phyloP scores from a whole-genome alignment of 2,329 filamentous ascomycete genomes.

The Pseudofabraea citricarpa region DNA sequence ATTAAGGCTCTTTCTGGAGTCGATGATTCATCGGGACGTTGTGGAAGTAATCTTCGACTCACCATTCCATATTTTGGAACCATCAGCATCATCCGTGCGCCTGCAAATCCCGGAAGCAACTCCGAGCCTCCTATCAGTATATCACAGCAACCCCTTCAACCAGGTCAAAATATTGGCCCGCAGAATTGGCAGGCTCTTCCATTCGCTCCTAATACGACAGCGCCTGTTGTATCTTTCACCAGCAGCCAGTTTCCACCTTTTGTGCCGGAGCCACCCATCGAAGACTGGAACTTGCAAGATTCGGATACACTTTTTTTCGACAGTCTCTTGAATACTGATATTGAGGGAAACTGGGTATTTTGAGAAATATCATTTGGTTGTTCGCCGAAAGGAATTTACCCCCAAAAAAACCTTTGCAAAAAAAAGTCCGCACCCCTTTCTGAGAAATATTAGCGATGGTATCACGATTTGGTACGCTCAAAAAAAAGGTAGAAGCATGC shows the following conservation, averaged over 20 bases:
- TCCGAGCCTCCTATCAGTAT: constrained; percentile 10
- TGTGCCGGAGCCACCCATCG: constrained; percentile 4
- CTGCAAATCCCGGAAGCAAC: not conserved
- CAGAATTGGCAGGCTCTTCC: not conserved
- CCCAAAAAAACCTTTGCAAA: too few relatives aligned
- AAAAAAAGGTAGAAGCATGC: too few relatives aligned
- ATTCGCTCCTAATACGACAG: not conserved
- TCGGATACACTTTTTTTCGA: constrained; percentile 8
- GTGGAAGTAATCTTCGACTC: constrained; percentile 4
- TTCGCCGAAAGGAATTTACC: too few relatives aligned
- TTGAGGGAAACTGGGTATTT: constrained; percentile 7
- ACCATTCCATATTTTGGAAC: constrained; percentile 28
- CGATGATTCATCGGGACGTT: constrained; percentile 1
- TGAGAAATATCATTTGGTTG: too few relatives aligned
- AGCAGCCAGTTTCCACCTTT: constrained; percentile 2
- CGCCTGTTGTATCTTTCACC: constrained; percentile 8
- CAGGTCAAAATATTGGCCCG: not conserved
- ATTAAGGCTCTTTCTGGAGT: constrained; percentile 7
- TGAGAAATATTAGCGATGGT: too few relatives aligned
- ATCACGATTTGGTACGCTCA: too few relatives aligned
- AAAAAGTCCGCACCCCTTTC: too few relatives aligned
- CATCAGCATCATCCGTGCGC: constrained; percentile 23
- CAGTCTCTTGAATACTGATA: constrained; percentile 6
- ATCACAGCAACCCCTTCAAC: not conserved
- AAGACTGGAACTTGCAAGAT: constrained; percentile 7